phyloP scores from a whole-genome alignment of 2,329 filamentous ascomycete species.

The Apiospora rasikravindrae region DNA sequence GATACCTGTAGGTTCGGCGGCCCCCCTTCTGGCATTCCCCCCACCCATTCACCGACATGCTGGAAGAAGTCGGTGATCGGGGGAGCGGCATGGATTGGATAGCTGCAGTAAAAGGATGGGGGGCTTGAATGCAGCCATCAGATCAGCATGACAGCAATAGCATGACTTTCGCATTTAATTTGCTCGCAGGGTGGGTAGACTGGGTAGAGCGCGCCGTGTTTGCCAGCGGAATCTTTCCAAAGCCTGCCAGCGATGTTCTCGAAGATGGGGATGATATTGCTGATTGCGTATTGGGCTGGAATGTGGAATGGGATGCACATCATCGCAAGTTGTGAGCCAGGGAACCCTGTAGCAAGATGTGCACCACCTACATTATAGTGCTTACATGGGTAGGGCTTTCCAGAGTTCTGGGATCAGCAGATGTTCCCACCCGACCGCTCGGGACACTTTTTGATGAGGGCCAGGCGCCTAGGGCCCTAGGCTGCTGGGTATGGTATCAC shows the following conservation, averaged over 20 bases:
- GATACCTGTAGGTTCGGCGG: background rate
- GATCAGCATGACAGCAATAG: constrained; percentile 6
- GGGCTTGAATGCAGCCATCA: background rate
- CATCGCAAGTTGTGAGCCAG: constrained; percentile 5
- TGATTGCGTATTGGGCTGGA: constrained; percentile 14
- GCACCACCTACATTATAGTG: constrained; percentile 14
- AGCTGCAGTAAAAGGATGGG: background rate
- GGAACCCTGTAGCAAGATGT: constrained; percentile 5
- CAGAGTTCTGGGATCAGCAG: constrained; percentile 12
- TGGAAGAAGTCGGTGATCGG: constrained; percentile 12
- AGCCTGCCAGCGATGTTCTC: constrained; percentile 1
- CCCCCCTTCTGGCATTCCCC: background rate
- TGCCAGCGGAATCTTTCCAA: background rate
- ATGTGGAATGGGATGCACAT: constrained; percentile 15
- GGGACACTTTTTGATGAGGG: background rate
- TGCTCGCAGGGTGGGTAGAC: background rate
- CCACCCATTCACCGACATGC: constrained; percentile 16
- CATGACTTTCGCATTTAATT: background rate
- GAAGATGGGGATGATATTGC: background rate
- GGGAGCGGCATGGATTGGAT: constrained; percentile 6
- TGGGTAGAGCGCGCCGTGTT: background rate
- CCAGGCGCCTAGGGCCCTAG: background rate
- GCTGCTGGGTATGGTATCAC: background rate
- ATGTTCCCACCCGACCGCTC: constrained; percentile 12
- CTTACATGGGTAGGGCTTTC: constrained; percentile 13